phyloP scores from a whole-genome alignment of 1,284 basidiomycete genomes.

The Melampsora larici-populina region DNA sequence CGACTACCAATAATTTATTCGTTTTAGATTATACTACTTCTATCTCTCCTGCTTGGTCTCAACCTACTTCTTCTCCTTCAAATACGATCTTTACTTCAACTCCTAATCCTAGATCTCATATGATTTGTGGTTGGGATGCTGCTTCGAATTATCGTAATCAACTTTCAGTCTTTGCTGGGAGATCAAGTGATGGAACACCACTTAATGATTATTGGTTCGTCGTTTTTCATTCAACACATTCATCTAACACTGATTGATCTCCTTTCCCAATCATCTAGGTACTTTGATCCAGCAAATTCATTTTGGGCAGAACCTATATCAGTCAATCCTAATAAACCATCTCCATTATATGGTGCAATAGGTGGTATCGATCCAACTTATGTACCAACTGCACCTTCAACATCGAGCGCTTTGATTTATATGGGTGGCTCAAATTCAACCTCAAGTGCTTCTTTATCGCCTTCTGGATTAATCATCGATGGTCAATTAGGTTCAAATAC shows the following conservation, averaged over 20 bases:
- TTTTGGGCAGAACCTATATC: slow-evolving; percentile 26
- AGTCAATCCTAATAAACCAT: neutral
- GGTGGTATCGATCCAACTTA: slow-evolving; percentile 25
- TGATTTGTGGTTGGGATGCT: slow-evolving; percentile 26
- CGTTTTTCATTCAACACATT: neutral
- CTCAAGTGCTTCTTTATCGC: slow-evolving; percentile 5
- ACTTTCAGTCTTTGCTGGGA: slow-evolving; percentile 21
- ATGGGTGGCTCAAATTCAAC: slow-evolving; percentile 15
- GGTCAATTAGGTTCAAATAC: slow-evolving; percentile 39
- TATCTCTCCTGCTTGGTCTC: slow-evolving; percentile 24
- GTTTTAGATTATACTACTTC: slow-evolving; percentile 19
- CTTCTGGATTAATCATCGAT: slow-evolving; percentile 12
- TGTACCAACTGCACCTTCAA: slow-evolving; percentile 13
- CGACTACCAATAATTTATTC: slow-evolving; percentile 5
- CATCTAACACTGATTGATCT: neutral
- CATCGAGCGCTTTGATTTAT: slow-evolving; percentile 10
- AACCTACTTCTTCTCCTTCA: slow-evolving; percentile 17
- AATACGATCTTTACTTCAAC: slow-evolving; percentile 22
- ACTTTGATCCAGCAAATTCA: slow-evolving; percentile 25
- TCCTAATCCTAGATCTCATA: slow-evolving; percentile 17
- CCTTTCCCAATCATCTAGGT: neutral
- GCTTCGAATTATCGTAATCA: slow-evolving; percentile 32
- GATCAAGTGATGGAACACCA: slow-evolving; percentile 24
- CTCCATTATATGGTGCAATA: slow-evolving; percentile 11
- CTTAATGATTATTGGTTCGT: slow-evolving; percentile 26